Conservation (phyloP, 176 grass and related monocot genomes). For the Raddia distichophylla region DNA sequence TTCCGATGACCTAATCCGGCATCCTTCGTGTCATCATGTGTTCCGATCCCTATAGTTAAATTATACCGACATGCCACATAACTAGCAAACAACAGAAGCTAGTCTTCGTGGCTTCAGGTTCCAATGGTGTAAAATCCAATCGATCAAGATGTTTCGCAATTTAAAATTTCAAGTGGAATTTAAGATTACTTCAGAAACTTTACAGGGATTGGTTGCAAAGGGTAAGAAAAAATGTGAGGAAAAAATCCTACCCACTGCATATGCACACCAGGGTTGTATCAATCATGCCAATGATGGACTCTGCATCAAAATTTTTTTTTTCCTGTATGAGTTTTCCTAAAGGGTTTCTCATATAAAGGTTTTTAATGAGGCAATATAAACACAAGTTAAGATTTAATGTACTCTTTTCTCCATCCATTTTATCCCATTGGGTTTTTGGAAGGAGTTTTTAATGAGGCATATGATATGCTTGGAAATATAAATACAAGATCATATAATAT, state of each 20-base stretch:
- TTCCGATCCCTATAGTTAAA: background rate
- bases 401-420: too few species aligned
- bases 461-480: too few species aligned
- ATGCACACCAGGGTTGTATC: background rate
- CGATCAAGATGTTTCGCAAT: background rate
- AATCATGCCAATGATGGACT: background rate
- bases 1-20: too few species aligned
- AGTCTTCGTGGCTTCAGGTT: background rate
- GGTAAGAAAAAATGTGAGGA: background rate
- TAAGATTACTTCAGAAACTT: background rate
- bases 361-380: too few species aligned
- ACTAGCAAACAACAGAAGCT: background rate
- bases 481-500: too few species aligned
- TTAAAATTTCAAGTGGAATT: background rate
- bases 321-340: too few species aligned
- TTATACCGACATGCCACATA: background rate
- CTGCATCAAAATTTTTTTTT: background rate
- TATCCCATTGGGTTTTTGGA: too few species aligned
- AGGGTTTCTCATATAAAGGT: too few species aligned
- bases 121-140: background rate
- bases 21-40: background rate
- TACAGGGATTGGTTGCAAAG: background rate
- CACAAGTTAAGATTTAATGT: too few species aligned
- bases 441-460: too few species aligned
- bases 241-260: background rate